A percentile compares a stretch with the other conserved stretches of the same genome.
Evolutionary conservation across 1,284 basidiomycete species (phyloP).

Genomic region (Lentinula novae-zelandiae): DNA sequence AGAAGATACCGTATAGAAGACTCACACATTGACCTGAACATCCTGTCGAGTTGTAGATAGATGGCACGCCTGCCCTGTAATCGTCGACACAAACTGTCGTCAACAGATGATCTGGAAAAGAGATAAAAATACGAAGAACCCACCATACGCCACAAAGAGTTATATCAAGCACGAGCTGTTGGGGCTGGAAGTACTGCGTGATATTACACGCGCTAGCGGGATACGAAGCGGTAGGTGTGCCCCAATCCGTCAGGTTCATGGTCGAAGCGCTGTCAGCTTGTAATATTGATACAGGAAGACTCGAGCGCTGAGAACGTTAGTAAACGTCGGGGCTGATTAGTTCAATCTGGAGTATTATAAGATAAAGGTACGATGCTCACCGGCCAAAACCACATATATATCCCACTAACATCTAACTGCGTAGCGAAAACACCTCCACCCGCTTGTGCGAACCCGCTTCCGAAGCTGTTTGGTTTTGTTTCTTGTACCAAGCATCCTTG

Average conservation of each 20-base stretch:
- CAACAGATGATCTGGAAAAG: not conserved
- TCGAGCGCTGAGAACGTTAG: constrained; percentile 30
- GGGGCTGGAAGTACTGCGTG: constrained; percentile 48
- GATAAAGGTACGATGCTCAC: constrained; percentile 28
- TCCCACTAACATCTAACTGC: constrained; percentile 54
- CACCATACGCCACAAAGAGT: constrained; percentile 55
- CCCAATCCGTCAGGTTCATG: constrained; percentile 54
- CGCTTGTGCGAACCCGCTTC: constrained; percentile 46
- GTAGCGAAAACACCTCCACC: constrained; percentile 65
- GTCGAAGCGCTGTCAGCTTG: constrained; percentile 27
- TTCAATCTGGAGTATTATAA: too few relatives aligned
- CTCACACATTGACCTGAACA: constrained; percentile 12
- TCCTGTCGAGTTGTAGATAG: constrained; percentile 11
- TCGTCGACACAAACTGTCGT: not conserved
- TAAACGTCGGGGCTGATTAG: not conserved
- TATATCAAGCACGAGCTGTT: constrained; percentile 48
- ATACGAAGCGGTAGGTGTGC: constrained; percentile 56
- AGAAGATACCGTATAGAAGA: too few relatives aligned
- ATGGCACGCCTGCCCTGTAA: constrained; percentile 13
- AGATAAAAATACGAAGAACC: constrained; percentile 5
- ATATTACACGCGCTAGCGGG: constrained; percentile 42
- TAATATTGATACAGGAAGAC: constrained; percentile 35
- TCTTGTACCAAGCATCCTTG: constrained; percentile 56
- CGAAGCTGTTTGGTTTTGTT: constrained; percentile 48
- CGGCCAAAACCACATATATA: constrained; percentile 66